Evolutionary conservation across 2,329 filamentous ascomycete species (phyloP), one percentile per base, ranked within the genome.

Genomic region (Trematosphaeria pertusa): DNA sequence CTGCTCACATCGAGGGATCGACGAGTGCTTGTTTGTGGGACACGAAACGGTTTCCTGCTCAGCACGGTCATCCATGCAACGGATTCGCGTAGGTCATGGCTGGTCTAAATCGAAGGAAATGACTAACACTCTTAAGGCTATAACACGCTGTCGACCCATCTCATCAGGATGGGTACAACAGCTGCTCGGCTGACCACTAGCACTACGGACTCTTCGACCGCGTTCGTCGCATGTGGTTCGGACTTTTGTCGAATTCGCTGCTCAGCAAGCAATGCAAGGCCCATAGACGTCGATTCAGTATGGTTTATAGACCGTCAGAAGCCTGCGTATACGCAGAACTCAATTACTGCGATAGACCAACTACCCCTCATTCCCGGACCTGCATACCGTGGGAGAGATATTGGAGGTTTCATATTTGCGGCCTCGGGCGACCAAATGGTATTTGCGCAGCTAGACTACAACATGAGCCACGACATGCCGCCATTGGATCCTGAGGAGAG

Each of bases 341-440:
- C 64, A 5, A 46, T 73, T 3, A 65, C 66, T 3, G 67, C 70
- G 4, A 40, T 67, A 2, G 62, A 59, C 41, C 70, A 72, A 38
- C 46, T 72, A 1, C 62, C 65, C 5, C 50, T 56, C 2, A 17
- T 46, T 5, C 2, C n/a, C 9, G 3, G 32, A 46, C 4, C 63
- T 70, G 39, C 60, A 72, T 15, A 67, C 72, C 26, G 56, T 67
- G 65, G 73, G 11, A 63, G 75, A 37, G 64, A 73, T 11, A 59
- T 77, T 9, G 65, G 67, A 11, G 74, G 74, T 2, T 74, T 77
- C 28, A 61, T 82, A 8, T 74, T 81, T 33, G 78, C 75, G 30
- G 73, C 80, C 37, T 73, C 75, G 14, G 75, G 77, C 19, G 71
- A 73, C 9, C 70, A 76, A 19, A 69, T 82, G 47, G 66, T 80